Conservation (phyloP, 257 asterid species). For the Solanum paucissectum region DNA sequence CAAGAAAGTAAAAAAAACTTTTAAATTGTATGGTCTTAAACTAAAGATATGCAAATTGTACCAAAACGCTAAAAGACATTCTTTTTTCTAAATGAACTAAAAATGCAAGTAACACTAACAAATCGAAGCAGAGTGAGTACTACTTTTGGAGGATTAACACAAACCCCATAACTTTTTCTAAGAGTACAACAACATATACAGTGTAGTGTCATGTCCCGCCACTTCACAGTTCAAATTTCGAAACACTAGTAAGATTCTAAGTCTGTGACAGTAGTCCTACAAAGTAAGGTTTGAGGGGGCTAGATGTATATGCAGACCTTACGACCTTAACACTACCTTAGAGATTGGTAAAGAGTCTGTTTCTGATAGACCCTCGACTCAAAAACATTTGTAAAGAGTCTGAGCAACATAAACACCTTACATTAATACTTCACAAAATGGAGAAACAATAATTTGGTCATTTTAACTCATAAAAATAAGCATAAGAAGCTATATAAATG, state of each 20-base stretch:
- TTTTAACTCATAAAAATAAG: not conserved
- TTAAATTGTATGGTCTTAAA: no score
- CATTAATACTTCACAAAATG: not conserved
- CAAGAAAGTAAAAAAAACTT: no score
- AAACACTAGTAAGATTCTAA: no score
- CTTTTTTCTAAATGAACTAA: not conserved
- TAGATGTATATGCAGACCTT: not conserved
- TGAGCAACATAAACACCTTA: not conserved
- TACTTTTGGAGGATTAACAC: not conserved
- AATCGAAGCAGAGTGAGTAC: not conserved
- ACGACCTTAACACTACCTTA: not conserved
- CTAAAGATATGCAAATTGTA: no score
- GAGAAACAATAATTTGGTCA: not conserved
- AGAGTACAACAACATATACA: no score
- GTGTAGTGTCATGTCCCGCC: no score
- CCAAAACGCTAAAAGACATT: not conserved
- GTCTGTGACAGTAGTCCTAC: no score
- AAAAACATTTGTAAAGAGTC: not conserved
- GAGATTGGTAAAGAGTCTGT: not conserved
- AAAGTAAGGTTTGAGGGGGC: not conserved
- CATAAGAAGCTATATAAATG: not conserved
- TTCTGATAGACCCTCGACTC: accelerated
- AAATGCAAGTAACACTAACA: not conserved
- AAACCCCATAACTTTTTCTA: not conserved
- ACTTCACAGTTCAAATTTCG: no score